Evolutionary conservation across 2,329 filamentous ascomycete species (phyloP), one percentile per base, ranked within the genome.

Genomic region (Calonectria pseudoturangicola): DNA sequence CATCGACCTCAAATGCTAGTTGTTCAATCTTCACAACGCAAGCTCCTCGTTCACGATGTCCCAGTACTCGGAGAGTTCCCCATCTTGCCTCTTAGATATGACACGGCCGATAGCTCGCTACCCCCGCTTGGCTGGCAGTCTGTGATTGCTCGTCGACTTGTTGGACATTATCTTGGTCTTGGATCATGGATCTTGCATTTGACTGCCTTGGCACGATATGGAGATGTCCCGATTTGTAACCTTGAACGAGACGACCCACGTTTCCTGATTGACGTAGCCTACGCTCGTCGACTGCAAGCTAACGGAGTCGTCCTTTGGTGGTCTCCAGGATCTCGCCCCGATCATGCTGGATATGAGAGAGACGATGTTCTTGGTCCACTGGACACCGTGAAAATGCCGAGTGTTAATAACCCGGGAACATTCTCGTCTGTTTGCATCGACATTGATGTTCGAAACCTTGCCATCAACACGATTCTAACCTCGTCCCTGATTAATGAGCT

Each of bases 401-500:
- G 93, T 16, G 91, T 98, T 82, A 99, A 99, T 82, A 96, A 95
- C 64, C 94, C 96, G 0, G 96, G 96, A 48, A 97, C 96, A 0
- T 99, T 98, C 83, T 94, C 96, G 1, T 98, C 96, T 0, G 97
- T 99, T 3, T 99, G 97, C 82, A 97, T 99, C 74, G 97, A 99
- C 78, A 86, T 99, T 16, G 95, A 97, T 74, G 92, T 99, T 62
- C 94, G 96, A 56, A 99, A 99, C 80, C 89, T 99, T 16, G 94
- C 95, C 5, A 98, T 99, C 86, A 99, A 99, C 85, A 99, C 97
- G 0, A 97, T 99, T 60, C 88, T 99, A 21, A 98, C 97, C 0
- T 98, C 96, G 0, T 98, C 97, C 0, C 90, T 99, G 12, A 96
- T 99, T 87, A 98, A 98, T 79, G 97, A 98, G 76, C 92, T 98